Evolutionary conservation across 169 alveolate species (phyloP), one percentile per base, ranked within the genome.

Genomic region (Ichthyophthirius multifiliis): DNA sequence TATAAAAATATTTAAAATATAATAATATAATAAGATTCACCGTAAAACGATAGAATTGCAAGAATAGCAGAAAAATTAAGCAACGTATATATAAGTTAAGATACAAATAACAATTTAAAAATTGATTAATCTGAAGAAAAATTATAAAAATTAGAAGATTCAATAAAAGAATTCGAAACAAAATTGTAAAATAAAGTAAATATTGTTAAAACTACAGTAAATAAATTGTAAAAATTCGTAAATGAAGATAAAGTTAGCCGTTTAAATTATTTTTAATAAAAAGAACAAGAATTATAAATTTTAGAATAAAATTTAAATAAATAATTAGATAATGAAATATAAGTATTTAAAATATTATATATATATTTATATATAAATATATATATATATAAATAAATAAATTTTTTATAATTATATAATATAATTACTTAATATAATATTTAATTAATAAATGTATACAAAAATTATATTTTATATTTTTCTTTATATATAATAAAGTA

Each of bases 61-160:
- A 78, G 65, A 45, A 78, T 78, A 37, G 32, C 77, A 5, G 84
- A 78, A 45, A 78, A 78, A 34, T 78, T 78, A 48, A 15, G 73
- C 84, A 35, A 78, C 43, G 63, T 71, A n/a, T 6, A 43, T 35
- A 35, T 39, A 5, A 35, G 20, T 71, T 27, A 32, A 16, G 15
- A 35, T 65, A 34, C 12, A 12, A 31, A 65, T 71, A 27, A 32
- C 13, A 20, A 32, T 71, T 32, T 47, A 64, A 64, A 78, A 45
- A 46, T 78, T 20, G 84, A 78, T 27, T 45, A 78, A 65, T 76
- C 77, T 16, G 84, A 78, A 65, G 63, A 78, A 41, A 78, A 78
- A 78, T 64, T 78, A 32, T n/a, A 63, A 65, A 64, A 63, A 35
- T 74, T 75, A 30, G 77, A 78, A 78, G 84, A 78, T 64, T 44